Conservation (phyloP, 129 eudicot species). For the Chrysanthemum lavandulifolium region DNA sequence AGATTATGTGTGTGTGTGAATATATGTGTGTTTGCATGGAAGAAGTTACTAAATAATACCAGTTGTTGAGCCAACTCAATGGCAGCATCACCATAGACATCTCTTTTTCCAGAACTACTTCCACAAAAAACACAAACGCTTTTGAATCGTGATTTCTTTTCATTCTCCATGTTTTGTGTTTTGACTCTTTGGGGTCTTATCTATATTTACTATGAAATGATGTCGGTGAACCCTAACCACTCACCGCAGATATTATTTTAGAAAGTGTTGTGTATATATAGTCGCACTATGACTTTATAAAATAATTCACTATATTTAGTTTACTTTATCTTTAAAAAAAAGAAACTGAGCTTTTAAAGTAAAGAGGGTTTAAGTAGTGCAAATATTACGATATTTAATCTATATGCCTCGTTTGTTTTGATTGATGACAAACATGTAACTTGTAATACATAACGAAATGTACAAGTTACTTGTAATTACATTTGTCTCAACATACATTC, state of each 20-base stretch:
- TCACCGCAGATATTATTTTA: constrained; percentile 19
- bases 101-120: constrained; percentile 73
- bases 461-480: no score
- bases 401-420: no score
- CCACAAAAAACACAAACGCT: constrained; percentile 83
- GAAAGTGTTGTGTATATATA: constrained; percentile 19
- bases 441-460: no score
- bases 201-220: constrained; percentile 18
- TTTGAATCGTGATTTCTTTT: constrained; percentile 56
- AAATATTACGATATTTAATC: no score
- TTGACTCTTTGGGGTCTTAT: constrained; percentile 15
- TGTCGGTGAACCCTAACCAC: constrained; percentile 32
- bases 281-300: constrained; percentile 2
- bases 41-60: constrained; percentile 27
- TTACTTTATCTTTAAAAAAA: no score
- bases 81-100: constrained; percentile 67
- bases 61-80: constrained; percentile 65
- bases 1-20: background rate
- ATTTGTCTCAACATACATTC: no score
- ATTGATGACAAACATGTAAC: no score
- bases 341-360: no score
- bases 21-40: constrained; percentile 8
- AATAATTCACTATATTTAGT: background rate
- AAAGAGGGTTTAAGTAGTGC: no score
- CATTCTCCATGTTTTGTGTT: constrained; percentile 30